phyloP scores from a whole-genome alignment of 441 rosid genomes.

The Populus hybrid region DNA sequence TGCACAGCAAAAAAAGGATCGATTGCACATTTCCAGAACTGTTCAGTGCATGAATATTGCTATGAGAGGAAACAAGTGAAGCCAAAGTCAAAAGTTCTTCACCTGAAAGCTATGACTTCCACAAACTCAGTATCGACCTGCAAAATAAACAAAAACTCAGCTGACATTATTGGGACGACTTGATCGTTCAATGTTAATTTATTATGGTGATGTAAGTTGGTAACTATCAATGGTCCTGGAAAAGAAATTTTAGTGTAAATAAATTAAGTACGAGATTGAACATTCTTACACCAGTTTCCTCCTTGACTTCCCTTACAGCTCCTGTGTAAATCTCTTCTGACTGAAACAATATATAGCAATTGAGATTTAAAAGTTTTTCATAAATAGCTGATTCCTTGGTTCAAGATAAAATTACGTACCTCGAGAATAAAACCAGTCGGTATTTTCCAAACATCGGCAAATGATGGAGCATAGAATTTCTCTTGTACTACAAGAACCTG shows the following conservation, averaged over 20 bases:
- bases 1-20: not conserved
- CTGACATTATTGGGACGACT: not conserved
- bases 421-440: slow-evolving; percentile 93
- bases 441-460: slow-evolving; percentile 70
- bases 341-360: slow-evolving; percentile 22
- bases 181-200: not conserved
- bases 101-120: slow-evolving; percentile 89
- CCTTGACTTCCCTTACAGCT: slow-evolving; percentile 88
- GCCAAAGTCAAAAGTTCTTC: not conserved
- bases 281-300: slow-evolving; percentile 84
- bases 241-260: not conserved
- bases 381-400: not conserved
- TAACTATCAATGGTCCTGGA: no score
- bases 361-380: not conserved
- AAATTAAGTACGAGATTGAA: not conserved
- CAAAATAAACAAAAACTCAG: slow-evolving; percentile 17
- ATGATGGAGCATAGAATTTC: slow-evolving; percentile 64
- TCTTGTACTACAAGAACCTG: slow-evolving; percentile 98
- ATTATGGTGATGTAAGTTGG: not conserved
- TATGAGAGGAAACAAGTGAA: no score
- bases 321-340: slow-evolving; percentile 87
- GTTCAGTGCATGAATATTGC: not conserved
- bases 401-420: slow-evolving; percentile 33
- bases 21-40: not conserved
- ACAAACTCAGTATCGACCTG: slow-evolving; percentile 79